phyloP scores from a whole-genome alignment of 2,329 filamentous ascomycete genomes.

The Fusarium nisikadoi region DNA sequence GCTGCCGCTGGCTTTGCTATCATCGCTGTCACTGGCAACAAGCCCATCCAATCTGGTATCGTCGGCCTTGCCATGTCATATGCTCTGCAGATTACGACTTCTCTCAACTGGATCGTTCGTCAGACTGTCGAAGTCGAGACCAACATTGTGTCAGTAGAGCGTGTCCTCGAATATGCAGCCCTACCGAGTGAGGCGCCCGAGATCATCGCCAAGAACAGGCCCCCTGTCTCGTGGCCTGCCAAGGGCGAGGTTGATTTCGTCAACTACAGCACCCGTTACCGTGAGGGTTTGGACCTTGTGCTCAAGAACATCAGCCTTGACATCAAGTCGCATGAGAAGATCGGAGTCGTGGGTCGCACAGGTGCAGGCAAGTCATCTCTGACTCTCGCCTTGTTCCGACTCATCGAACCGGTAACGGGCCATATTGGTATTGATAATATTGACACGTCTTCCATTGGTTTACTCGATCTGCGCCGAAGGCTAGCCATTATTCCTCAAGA shows the following conservation, averaged over 20 bases:
- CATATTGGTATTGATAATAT: constrained; percentile 89
- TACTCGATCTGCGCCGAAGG: constrained; percentile 87
- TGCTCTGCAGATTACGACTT: constrained; percentile 95
- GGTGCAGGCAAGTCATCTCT: constrained; percentile 96
- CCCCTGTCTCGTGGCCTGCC: constrained; percentile 90
- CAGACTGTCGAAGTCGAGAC: constrained; percentile 99
- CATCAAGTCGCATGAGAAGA: constrained; percentile 97
- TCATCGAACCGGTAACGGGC: constrained; percentile 88
- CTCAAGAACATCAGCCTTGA: constrained; percentile 91
- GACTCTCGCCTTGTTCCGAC: constrained; percentile 91
- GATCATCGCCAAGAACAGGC: constrained; percentile 87
- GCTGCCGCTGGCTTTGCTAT: constrained; percentile 85
- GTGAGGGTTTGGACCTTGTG: constrained; percentile 88
- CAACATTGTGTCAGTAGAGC: constrained; percentile 99
- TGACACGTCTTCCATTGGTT: constrained; percentile 88
- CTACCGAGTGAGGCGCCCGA: constrained; percentile 95
- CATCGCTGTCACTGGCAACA: constrained; percentile 77
- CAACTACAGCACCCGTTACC: constrained; percentile 94
- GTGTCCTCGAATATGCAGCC: constrained; percentile 92
- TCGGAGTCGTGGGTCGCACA: constrained; percentile 95
- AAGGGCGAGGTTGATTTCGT: constrained; percentile 89
- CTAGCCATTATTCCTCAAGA: constrained; percentile 98
- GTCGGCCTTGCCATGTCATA: constrained; percentile 98
- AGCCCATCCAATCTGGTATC: constrained; percentile 72
- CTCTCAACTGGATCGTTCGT: constrained; percentile 98